Evolutionary conservation across 225 moss, liverwort and hornwort genomes (phyloP), one percentile per base, ranked within the genome.

Genomic region (Sphagnum tenellum): DNA sequence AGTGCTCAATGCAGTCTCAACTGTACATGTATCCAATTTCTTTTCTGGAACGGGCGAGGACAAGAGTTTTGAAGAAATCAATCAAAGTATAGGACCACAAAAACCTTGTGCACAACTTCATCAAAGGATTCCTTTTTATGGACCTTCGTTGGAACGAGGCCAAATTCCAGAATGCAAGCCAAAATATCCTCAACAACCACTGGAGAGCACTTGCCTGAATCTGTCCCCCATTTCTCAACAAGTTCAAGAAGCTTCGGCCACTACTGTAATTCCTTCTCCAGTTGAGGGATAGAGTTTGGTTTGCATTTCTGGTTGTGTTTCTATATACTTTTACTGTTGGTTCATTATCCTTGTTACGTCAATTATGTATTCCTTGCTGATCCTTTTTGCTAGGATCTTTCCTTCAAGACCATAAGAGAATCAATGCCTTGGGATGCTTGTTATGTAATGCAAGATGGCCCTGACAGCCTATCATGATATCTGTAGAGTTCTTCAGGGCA

Each of bases 61-160:
- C 29, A 29, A 29, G 29, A 29, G 29, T 29, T 29, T 1, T 29
- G 29, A 29, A 29, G 29, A 29, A 29, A 29, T 29, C 29, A 29
- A 29, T 29, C 29, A 29, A 29, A 29, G 29, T 1, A 29, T 29
- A 29, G 29, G 29, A 29, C 29, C 1, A 1, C 29, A 29, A 29
- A 29, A 29, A 29, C 29, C 29, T 29, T 29, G 29, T 29, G 29
- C 29, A 29, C 29, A 29, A 29, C 29, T 29, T 29, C 29, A 29
- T 29, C 29, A 8, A 61, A 47, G 8, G n/a, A 8, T 14, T 13
- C 2, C 7, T 11, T 47, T 50, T 1, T 65, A 71, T 8, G 83
- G 79, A 52, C 83, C 83, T 3, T 79, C 79, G 0, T 70, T 83
- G 64, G 71, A 72, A 55, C 74, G 70, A n/a, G 83, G 83, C 9